Evolutionary conservation across 371 early-diverging fungal genomes (phyloP).

Genomic region (Circinella umbellata): DNA sequence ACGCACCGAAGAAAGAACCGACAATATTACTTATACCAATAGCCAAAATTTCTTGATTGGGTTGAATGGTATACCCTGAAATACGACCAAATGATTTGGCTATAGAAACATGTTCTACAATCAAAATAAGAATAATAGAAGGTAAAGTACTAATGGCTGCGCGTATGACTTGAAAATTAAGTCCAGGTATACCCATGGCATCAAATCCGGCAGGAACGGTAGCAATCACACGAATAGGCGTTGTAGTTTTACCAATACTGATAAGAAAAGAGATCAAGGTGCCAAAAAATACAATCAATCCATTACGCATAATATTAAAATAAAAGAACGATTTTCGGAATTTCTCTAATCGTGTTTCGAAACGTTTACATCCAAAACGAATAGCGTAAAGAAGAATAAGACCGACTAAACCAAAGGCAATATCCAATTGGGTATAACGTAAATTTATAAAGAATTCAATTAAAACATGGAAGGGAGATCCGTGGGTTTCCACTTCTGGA

Average conservation of each 20-base stretch:
- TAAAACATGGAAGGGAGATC: conserved; percentile 55
- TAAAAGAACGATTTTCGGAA: conserved; percentile 41
- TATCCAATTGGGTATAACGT: conserved; percentile 44
- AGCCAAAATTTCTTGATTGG: conserved; percentile 86
- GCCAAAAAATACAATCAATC: conserved; percentile 46
- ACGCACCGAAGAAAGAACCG: conserved; percentile 78
- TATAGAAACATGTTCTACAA: conserved; percentile 85
- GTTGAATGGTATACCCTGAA: conserved; percentile 53
- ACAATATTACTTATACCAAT: conserved; percentile 81
- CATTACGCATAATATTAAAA: conserved; percentile 52
- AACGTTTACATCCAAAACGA: conserved; percentile 26
- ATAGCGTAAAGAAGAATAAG: conserved; percentile 47
- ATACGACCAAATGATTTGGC: conserved; percentile 80
- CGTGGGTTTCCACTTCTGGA: conserved; percentile 58
- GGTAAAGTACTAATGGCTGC: conserved; percentile 52
- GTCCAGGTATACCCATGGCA: conserved; percentile 52
- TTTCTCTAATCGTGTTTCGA: conserved; percentile 28
- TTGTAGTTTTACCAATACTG: conserved; percentile 22
- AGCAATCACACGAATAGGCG: conserved; percentile 59
- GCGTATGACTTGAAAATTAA: conserved; percentile 42
- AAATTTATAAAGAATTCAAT: conserved; percentile 47
- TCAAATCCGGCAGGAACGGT: conserved; percentile 73
- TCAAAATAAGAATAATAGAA: conserved; percentile 68
- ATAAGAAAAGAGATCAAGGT: conserved; percentile 45
- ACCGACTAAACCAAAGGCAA: conserved; percentile 51